phyloP scores from a whole-genome alignment of 1,284 basidiomycete genomes.

The Stygiomarasmius scandens region DNA sequence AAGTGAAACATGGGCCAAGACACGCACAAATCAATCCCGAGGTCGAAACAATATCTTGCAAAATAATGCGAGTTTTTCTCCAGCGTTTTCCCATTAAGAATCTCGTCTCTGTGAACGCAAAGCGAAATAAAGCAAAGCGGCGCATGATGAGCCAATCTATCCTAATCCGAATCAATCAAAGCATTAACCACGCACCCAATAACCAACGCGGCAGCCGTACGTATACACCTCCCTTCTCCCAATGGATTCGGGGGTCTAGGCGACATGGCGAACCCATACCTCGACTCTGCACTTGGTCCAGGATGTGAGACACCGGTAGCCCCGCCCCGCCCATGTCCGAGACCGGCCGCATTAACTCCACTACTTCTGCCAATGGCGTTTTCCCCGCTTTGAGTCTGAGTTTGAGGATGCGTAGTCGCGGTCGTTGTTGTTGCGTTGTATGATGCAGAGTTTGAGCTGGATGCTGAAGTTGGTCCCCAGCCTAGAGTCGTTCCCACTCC shows the following conservation, averaged over 20 bases:
- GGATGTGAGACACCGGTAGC: too few relatives aligned
- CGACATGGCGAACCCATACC: slow-evolving; percentile 11
- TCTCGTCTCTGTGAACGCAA: slow-evolving; percentile 65
- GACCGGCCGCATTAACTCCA: neutral
- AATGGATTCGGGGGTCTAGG: slow-evolving; percentile 10
- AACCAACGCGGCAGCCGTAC: slow-evolving; percentile 16
- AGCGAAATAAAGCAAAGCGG: neutral
- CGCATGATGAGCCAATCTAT: too few relatives aligned
- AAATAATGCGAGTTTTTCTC: slow-evolving; percentile 88
- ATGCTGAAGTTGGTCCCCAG: neutral
- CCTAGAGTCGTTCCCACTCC: neutral
- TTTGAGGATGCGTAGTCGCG: too few relatives aligned
- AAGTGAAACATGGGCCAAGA: slow-evolving; percentile 6
- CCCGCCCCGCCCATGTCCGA: neutral
- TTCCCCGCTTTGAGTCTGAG: neutral
- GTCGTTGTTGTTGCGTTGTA: neutral
- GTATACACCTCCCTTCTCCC: slow-evolving; percentile 10
- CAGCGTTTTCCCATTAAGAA: slow-evolving; percentile 84
- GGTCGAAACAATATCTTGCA: slow-evolving; percentile 85
- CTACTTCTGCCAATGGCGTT: neutral
- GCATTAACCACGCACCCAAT: slow-evolving; percentile 11
- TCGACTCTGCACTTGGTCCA: neutral
- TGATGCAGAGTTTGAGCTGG: neutral
- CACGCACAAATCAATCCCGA: slow-evolving; percentile 84
- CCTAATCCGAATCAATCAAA: neutral